Evolutionary conservation across 768 basidiomycete species (phyloP).

Genomic region (Macrolepiota albuminosa): DNA sequence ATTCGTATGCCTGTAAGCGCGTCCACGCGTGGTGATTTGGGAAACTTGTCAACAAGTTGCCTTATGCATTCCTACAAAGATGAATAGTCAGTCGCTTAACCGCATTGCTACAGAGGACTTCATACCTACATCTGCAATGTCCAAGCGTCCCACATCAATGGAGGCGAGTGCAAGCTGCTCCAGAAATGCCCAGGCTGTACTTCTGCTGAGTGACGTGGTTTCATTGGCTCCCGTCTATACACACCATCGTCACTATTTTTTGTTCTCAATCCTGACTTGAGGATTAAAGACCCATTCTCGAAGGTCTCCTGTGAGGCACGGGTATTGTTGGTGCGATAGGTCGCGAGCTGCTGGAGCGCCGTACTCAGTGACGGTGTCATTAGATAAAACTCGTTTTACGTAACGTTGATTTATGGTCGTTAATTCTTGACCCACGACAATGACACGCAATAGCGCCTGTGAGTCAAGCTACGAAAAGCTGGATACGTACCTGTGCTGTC

Average conservation of each 20-base stretch:
- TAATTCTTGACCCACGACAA: slow-evolving; percentile 18
- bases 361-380: slow-evolving; percentile 38
- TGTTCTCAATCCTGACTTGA: slow-evolving; percentile 39
- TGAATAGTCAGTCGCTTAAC: slow-evolving; percentile 22
- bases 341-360: slow-evolving; percentile 49
- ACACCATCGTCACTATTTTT: slow-evolving; percentile 57
- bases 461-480: no score
- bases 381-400: slow-evolving; percentile 5
- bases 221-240: slow-evolving; percentile 8
- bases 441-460: no score
- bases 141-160: slow-evolving; percentile 66
- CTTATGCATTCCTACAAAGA: slow-evolving; percentile 53
- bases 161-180: slow-evolving; percentile 80
- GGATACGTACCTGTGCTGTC: no score
- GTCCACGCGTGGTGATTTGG: slow-evolving; percentile 74
- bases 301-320: slow-evolving; percentile 58
- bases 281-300: slow-evolving; percentile 43
- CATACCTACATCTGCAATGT: slow-evolving; percentile 67
- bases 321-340: slow-evolving; percentile 46
- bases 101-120: slow-evolving; percentile 10
- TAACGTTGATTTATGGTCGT: neutral
- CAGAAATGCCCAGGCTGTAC: slow-evolving; percentile 69
- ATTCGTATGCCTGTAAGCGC: slow-evolving; percentile 73
- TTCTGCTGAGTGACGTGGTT: neutral
- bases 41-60: slow-evolving; percentile 62